These are phyloP conservation scores for Nemania abortiva DNA, from an alignment of 2,329 filamentous ascomycete species.

Conservation along the genomic window DNA sequence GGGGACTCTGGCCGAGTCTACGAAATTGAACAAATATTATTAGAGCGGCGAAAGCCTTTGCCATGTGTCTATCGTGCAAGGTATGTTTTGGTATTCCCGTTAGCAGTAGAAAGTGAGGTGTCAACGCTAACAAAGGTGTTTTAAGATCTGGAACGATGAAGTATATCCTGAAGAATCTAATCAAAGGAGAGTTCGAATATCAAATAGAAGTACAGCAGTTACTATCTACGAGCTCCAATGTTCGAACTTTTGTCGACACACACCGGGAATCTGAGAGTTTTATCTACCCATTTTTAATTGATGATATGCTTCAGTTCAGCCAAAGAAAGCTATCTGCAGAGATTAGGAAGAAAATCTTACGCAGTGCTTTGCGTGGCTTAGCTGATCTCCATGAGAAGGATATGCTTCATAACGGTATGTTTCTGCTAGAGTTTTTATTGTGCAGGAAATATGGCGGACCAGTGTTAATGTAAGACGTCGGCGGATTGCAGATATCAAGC, in stretches of 20 bases:
- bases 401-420: constrained; percentile 51
- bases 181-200: constrained; percentile 50
- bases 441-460: neutral
- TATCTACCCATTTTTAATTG: constrained; percentile 13
- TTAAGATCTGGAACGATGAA: constrained; percentile 30
- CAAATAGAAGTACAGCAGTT: constrained; percentile 47
- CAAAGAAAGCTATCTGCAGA: neutral
- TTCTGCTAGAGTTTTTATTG: too few species aligned
- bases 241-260: constrained; percentile 46
- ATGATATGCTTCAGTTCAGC: constrained; percentile 8
- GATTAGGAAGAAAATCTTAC: neutral
- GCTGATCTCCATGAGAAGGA: constrained; percentile 47
- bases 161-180: constrained; percentile 48
- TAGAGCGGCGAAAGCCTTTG: constrained; percentile 31
- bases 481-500: constrained; percentile 51
- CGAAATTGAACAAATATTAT: constrained; percentile 35
- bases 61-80: constrained; percentile 37
- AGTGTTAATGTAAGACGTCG: neutral
- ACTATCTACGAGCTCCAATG: constrained; percentile 45
- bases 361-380: neutral
- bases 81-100: constrained; percentile 4
- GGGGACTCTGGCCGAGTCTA: constrained; percentile 1
- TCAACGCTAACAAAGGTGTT: neutral
- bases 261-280: constrained; percentile 27
- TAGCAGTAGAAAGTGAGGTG: neutral